Evolutionary conservation across 2,329 filamentous ascomycete genomes (phyloP), one percentile per base, ranked within the genome.

Genomic region (Penicillium hesseltinei): DNA sequence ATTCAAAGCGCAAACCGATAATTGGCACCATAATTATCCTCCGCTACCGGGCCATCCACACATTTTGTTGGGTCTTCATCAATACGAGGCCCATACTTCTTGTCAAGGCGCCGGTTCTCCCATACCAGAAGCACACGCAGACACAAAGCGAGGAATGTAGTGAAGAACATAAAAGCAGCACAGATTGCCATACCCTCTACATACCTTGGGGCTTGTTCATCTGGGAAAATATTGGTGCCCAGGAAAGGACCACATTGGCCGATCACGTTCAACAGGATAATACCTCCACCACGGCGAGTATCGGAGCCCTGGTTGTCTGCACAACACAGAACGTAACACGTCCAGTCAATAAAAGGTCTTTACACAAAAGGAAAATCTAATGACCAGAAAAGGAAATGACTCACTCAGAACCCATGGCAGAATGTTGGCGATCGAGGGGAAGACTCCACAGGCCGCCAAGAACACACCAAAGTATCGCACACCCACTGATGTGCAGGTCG

Each of bases 341-440:
- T 29, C 15, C 17, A 51, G 19, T 47, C 29, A 47, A 5, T 47
- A 19, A 35, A 23, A 23, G 5, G 4, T 19, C 29, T 31, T 45
- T 31, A 19, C n/a, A 31, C 2, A 15, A 42, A 29, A 23, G 11
- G 1, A 29, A 50, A 35, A 19, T 46, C n/a, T 23, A 44, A 43
- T 13, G 38, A 15, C 17, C 40, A n/a, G 40, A 27, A 17, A 44
- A n/a, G 10, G 31, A 9, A 31, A 44, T 49, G 50, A 69, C 72
- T 59, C 69, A 77, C 76, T 82, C 2, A 88, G 72, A 1, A 88
- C 87, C 71, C 88, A 89, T 0, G 88, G 87, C 36, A 91, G 81
- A 9, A 88, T 87, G 61, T 90, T 89, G 4, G 85, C 84, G 35
- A 91, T 85, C 65, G 82, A 83, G 0, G 87, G 84, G 45, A 91